These are phyloP conservation scores for Aurantiochytrium sp. DNA, from an alignment of 108 stramenopile species.

Conservation along the genomic window DNA sequence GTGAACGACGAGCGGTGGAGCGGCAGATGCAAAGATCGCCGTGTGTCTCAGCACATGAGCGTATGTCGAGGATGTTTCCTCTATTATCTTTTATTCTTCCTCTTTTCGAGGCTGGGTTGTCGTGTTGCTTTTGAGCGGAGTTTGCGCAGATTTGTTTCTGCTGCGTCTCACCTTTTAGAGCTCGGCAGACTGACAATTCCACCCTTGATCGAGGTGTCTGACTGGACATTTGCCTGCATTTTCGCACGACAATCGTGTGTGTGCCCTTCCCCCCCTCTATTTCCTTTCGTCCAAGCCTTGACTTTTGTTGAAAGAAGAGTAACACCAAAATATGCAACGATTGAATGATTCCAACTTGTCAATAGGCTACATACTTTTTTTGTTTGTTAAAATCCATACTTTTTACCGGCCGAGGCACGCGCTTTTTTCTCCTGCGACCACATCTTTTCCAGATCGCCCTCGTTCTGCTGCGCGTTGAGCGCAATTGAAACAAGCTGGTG, in stretches of 20 bases:
- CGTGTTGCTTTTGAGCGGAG: no score
- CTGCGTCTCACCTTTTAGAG: not conserved
- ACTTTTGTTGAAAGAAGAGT: not conserved
- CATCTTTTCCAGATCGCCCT: not conserved
- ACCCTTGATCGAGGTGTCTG: not conserved
- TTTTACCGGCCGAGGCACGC: not conserved
- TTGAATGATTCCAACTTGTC: not conserved
- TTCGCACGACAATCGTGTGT: no score
- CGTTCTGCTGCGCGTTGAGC: not conserved
- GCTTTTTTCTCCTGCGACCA: not conserved
- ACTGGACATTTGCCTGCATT: no score
- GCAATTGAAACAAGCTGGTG: not conserved
- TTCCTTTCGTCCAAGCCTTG: not conserved
- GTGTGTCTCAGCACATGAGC: no score
- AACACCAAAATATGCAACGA: not conserved
- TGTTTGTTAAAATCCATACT: not conserved
- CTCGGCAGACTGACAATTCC: not conserved
- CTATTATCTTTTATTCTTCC: no score
- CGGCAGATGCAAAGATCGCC: no score
- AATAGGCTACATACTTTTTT: not conserved
- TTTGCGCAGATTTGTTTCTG: not conserved
- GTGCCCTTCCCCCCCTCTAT: no score
- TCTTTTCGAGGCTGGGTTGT: no score
- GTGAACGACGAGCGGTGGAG: no score
- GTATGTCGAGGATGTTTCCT: no score